These are phyloP conservation scores for Monosporascus sp. DNA, from an alignment of 2,329 filamentous ascomycete species.

Conservation along the genomic window DNA sequence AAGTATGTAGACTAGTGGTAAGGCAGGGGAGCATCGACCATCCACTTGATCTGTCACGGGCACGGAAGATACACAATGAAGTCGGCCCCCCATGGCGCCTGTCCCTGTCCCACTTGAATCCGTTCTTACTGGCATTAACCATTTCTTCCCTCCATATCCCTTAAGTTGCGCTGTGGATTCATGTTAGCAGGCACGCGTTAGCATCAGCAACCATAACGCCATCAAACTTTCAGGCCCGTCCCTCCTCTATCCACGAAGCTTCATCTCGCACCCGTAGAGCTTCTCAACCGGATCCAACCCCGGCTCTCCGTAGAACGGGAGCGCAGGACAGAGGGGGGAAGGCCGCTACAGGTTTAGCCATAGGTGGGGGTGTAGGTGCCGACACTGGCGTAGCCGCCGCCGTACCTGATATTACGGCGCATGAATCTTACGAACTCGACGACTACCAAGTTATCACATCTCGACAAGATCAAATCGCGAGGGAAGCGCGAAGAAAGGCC, in stretches of 20 bases:
- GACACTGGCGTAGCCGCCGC: neutral
- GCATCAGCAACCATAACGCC: constrained; percentile 20
- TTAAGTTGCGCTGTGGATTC: neutral
- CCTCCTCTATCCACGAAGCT: constrained; percentile 25
- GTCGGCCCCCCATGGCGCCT: too few relatives aligned
- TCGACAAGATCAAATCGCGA: constrained; percentile 24
- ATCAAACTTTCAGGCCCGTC: constrained; percentile 13
- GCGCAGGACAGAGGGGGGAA: constrained; percentile 23
- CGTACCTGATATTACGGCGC: constrained; percentile 5
- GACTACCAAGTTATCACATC: constrained; percentile 31
- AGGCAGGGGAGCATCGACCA: neutral
- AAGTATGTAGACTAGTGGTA: too few relatives aligned
- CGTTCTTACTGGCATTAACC: neutral
- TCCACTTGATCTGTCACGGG: neutral
- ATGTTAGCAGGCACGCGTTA: neutral
- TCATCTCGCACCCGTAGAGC: constrained; percentile 14
- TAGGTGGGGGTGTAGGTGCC: constrained; percentile 1
- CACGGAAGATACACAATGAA: neutral
- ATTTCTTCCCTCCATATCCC: neutral
- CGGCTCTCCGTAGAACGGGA: constrained; percentile 5
- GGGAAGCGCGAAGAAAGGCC: constrained; percentile 28
- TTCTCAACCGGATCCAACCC: constrained; percentile 8
- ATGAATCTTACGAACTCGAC: constrained; percentile 34
- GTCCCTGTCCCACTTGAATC: too few relatives aligned
- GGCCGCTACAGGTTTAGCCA: constrained; percentile 1